Percentiles rank a stretch among this genome's conserved stretches.
Conservation (phyloP, 371 early-diverging fungal genomes). For the Caulochytrium protostelioides region DNA sequence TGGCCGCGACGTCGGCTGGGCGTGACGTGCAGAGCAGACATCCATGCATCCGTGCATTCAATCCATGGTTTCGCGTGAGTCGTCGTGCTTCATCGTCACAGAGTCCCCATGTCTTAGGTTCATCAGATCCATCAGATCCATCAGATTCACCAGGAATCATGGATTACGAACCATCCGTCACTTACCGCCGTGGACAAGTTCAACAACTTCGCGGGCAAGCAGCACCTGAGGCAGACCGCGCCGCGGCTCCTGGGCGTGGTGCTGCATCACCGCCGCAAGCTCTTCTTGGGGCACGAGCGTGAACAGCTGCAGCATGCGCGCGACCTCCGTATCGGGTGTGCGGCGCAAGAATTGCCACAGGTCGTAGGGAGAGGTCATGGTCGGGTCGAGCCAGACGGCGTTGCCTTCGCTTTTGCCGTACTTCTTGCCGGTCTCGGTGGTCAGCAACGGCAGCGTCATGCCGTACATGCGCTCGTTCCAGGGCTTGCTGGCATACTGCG, state of each 20-base stretch:
- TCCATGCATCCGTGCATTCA: too few relatives aligned
- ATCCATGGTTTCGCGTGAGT: too few relatives aligned
- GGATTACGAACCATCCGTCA: neutral
- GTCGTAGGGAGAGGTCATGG: slow-evolving; percentile 57
- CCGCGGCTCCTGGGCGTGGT: slow-evolving; percentile 37
- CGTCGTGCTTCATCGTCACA: slow-evolving; percentile 41
- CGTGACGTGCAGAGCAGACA: slow-evolving; percentile 17
- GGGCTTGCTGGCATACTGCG: neutral
- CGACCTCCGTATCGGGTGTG: slow-evolving; percentile 58
- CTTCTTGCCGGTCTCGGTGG: slow-evolving; percentile 71
- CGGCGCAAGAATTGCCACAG: slow-evolving; percentile 72
- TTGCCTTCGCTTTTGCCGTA: slow-evolving; percentile 92
- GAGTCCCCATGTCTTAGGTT: slow-evolving; percentile 43
- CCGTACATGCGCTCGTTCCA: slow-evolving; percentile 17
- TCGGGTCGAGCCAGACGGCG: slow-evolving; percentile 75
- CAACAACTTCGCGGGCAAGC: slow-evolving; percentile 66
- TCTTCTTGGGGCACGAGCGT: slow-evolving; percentile 43
- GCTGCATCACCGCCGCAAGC: slow-evolving; percentile 33
- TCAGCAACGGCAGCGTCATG: slow-evolving; percentile 67
- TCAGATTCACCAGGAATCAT: neutral
- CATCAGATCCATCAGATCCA: slow-evolving; percentile 19
- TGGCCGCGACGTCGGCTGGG: slow-evolving; percentile 37
- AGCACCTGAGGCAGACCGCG: slow-evolving; percentile 33
- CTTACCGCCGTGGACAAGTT: slow-evolving; percentile 66
- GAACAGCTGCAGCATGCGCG: slow-evolving; percentile 46